Conservation (phyloP, 2,329 filamentous ascomycete genomes). For the Aurifilum marmelostoma region DNA sequence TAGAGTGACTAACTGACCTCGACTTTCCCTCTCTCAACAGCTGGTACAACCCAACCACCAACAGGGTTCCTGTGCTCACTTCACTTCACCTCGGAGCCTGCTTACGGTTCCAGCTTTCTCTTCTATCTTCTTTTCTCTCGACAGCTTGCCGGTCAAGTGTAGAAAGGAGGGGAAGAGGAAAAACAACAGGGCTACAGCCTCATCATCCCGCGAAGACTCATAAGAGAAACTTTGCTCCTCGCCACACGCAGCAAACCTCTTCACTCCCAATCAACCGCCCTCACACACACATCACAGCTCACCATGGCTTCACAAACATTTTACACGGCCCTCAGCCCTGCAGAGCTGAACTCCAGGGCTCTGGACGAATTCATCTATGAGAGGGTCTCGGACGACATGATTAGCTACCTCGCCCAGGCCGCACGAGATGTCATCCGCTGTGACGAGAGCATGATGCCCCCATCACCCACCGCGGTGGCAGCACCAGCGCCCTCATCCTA, state of each 20-base stretch:
- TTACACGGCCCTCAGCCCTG: slow-evolving; percentile 46
- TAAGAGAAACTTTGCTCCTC: neutral
- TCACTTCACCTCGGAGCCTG: neutral
- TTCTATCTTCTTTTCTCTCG: slow-evolving; percentile 10
- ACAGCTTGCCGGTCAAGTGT: slow-evolving; percentile 24
- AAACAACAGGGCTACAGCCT: slow-evolving; percentile 36
- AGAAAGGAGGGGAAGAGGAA: neutral
- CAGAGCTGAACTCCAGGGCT: slow-evolving; percentile 71
- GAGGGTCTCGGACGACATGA: slow-evolving; percentile 76
- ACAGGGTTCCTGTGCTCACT: slow-evolving; percentile 13
- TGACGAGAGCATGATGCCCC: slow-evolving; percentile 63
- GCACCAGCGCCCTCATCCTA: neutral
- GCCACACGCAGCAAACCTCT: slow-evolving; percentile 25
- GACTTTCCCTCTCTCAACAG: slow-evolving; percentile 15
- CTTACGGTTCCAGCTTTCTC: slow-evolving; percentile 29
- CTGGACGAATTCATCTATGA: slow-evolving; percentile 81
- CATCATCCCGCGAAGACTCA: slow-evolving; percentile 26
- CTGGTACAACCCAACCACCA: slow-evolving; percentile 15
- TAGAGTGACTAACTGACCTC: slow-evolving; percentile 20
- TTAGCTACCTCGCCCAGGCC: slow-evolving; percentile 73
- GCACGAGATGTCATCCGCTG: slow-evolving; percentile 80
- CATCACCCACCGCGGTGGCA: slow-evolving; percentile 39
- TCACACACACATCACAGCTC: slow-evolving; percentile 32
- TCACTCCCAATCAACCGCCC: slow-evolving; percentile 20
- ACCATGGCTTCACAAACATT: slow-evolving; percentile 50